phyloP scores from a whole-genome alignment of 2,329 filamentous ascomycete genomes.

The Penicillium concentricum region DNA sequence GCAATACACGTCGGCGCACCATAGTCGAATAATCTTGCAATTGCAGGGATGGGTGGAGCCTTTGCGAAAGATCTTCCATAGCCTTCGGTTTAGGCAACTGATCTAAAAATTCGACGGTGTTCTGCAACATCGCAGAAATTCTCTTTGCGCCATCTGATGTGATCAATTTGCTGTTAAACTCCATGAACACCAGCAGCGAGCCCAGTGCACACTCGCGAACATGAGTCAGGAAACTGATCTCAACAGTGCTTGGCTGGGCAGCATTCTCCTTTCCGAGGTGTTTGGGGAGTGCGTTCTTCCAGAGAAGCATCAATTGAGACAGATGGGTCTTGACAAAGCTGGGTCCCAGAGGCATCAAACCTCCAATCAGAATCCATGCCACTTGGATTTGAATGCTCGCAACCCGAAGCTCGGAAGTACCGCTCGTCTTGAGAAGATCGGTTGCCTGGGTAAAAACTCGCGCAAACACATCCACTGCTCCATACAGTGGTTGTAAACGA shows the following conservation, averaged over 20 bases:
- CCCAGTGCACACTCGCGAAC: constrained; percentile 92
- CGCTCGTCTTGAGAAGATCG: constrained; percentile 85
- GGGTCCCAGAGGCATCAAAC: constrained; percentile 91
- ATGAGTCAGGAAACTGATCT: constrained; percentile 89
- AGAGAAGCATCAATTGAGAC: constrained; percentile 85
- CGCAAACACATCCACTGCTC: constrained; percentile 93
- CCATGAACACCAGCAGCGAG: constrained; percentile 85
- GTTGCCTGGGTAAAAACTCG: constrained; percentile 88
- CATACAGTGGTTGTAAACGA: constrained; percentile 82
- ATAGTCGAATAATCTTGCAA: constrained; percentile 88
- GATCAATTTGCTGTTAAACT: constrained; percentile 87
- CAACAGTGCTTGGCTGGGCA: constrained; percentile 75
- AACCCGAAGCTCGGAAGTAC: constrained; percentile 83
- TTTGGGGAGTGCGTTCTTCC: constrained; percentile 96
- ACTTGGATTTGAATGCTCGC: constrained; percentile 96
- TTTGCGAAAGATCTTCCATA: constrained; percentile 80
- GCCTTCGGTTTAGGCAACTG: constrained; percentile 79
- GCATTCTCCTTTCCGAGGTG: constrained; percentile 92
- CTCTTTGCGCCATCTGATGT: constrained; percentile 93
- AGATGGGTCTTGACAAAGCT: constrained; percentile 99
- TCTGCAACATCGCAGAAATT: constrained; percentile 91
- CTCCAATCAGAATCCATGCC: constrained; percentile 95
- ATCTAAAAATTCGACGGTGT: constrained; percentile 85
- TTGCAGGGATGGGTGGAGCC: constrained; percentile 80
- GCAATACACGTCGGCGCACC: constrained; percentile 87